Evolutionary conservation across 441 rosid species (phyloP), one percentile per base, ranked within the genome.

Genomic region (Croton laevigatus): DNA sequence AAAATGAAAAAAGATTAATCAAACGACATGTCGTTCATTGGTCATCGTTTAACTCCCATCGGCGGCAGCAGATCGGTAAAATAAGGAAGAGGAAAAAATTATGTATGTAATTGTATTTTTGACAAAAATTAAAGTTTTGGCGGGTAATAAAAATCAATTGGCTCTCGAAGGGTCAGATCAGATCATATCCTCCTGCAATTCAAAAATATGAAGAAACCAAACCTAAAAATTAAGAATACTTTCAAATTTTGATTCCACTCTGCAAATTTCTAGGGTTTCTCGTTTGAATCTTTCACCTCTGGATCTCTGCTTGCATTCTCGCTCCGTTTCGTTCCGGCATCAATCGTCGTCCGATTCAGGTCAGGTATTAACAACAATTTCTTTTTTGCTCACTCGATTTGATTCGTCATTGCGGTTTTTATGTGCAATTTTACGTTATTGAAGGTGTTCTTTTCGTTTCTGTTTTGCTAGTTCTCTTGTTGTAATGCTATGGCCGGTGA

Each of bases 401-500:
- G 38, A 57, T 23, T 9, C 27, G 13, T 27, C 16, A 27, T 57
- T 27, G 34, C 23, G 66, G 48, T 62, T 38, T 42, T 20, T 48
- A 19, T 62, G 19, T 38, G 7, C 49, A 42, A 6, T 40, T 1
- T 40, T 40, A 23, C 5, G 10, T 27, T 23, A 34, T 66, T 52
- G 34, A 66, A 36, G 19, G 37, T 0, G 48, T 65, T 44, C 13
- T 48, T 19, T 1, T 7, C 37, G 14, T 3, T 42, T 27, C 40
- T 16, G 10, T 46, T 46, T 48, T 23, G 42, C 22, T 46, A 38
- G 40, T 12, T 49, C 32, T 27, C 32, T 65, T 49, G 34, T 27
- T 34, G 4, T 16, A 34, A 49, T 65, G 71, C 40, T 27, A 68
- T 68, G 71, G 63, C 71, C 17, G 54, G 16, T 0, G 10, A 32